Evolutionary conservation across 306 rosid genomes (phyloP), one percentile per base, ranked within the genome.

Genomic region (Myrica gale): DNA sequence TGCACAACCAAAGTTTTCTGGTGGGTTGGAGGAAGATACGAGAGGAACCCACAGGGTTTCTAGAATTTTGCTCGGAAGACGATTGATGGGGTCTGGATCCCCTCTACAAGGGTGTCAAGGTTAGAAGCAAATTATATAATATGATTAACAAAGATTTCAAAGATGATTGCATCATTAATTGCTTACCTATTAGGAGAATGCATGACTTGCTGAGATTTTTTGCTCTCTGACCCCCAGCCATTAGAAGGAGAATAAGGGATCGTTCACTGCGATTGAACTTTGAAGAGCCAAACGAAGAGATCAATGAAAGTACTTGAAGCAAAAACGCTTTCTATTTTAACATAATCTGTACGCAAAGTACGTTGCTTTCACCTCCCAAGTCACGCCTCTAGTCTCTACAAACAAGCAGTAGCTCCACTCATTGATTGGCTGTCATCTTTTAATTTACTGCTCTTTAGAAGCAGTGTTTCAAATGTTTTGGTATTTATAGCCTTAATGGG

Each of bases 171-270:
- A 61, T 4, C 26, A 12, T 23, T 21, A 65, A 3, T 45, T 44
- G 19, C 37, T 76, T 84, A 95, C 98, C 97, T 85, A 88, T 89
- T 71, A 95, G 97, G 6, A 95, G 97, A 85, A 92, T 79, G 76
- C 97, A 95, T 2, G 98, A 84, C 77, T 81, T 80, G 70, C 81
- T 90, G 60, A 95, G 88, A 52, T 77, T 61, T 80, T 78, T 84
- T 5, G 54, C 16, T 82, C 58, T 80, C 37, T 70, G 84, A 52
- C 75, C 78, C 15, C 84, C 87, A 37, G 88, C 93, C 97, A 85
- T 89, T 68, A 54, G 71, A 65, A 13, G 77, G 53, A 70, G 51
- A 63, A 68, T 37, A 71, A 26, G 46, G 17, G 72, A 15, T 9
- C 13, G 53, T 9, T 48, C 23, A 69, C 80, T 50, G 39, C 53